phyloP scores from a whole-genome alignment of 345 rosid species.

The Acer campestre region DNA sequence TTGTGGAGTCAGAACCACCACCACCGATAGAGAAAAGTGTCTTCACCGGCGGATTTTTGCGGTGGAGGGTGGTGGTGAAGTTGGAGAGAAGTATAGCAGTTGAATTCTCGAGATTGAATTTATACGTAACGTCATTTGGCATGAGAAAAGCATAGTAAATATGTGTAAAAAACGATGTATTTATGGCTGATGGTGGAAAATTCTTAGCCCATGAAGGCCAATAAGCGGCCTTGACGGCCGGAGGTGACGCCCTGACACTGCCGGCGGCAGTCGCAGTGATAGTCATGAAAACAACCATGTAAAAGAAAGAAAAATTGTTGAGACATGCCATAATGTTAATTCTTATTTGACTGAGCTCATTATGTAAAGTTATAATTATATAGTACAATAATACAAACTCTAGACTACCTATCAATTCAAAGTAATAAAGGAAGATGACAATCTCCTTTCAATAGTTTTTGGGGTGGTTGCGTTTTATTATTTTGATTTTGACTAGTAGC shows the following conservation, averaged over 20 bases:
- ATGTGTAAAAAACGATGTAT: conserved; percentile 58
- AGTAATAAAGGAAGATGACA: neutral
- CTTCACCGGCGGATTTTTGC: conserved; percentile 40
- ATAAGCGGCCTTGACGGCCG: conserved; percentile 50
- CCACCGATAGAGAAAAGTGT: conserved; percentile 59
- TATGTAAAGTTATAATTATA: neutral
- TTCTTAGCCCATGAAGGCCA: conserved; percentile 46
- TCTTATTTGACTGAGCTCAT: neutral
- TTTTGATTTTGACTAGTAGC: neutral
- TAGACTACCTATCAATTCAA: neutral
- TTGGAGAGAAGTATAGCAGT: conserved; percentile 26
- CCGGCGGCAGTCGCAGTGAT: neutral
- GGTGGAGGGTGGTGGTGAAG: conserved; percentile 50
- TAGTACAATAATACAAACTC: neutral
- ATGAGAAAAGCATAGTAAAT: conserved; percentile 56
- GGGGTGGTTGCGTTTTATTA: neutral
- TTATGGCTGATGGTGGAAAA: conserved; percentile 48
- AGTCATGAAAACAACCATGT: conserved; percentile 9
- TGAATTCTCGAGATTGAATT: conserved; percentile 31
- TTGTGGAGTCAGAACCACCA: conserved; percentile 14
- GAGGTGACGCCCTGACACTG: conserved; percentile 21
- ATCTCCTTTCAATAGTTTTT: neutral
- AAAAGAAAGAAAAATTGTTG: neutral
- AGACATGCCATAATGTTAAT: conserved; percentile 17
- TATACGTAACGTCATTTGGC: conserved; percentile 41